These are phyloP conservation scores for Epichloe gansuensis DNA, from an alignment of 2,329 filamentous ascomycete genomes.

Conservation along the genomic window DNA sequence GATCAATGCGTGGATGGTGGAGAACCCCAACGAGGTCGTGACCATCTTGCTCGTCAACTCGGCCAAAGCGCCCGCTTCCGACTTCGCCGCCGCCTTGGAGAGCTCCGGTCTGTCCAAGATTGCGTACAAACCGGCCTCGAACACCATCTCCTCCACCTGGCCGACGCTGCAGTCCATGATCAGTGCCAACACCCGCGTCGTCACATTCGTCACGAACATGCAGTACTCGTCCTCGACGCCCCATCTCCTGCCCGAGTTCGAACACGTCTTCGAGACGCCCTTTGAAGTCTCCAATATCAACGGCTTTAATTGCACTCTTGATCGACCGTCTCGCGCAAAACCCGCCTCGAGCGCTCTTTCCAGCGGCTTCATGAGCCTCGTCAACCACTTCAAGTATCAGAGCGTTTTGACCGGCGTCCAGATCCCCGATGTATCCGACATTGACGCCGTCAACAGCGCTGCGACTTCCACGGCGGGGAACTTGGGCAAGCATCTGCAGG, in stretches of 20 bases:
- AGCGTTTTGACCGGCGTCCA: constrained; percentile 40
- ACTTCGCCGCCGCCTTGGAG: constrained; percentile 43
- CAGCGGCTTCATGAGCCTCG: constrained; percentile 52
- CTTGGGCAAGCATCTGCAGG: constrained; percentile 39
- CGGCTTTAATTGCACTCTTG: constrained; percentile 61
- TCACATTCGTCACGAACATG: constrained; percentile 55
- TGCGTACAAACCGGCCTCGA: constrained; percentile 43
- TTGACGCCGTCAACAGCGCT: constrained; percentile 54
- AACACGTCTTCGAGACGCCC: constrained; percentile 59
- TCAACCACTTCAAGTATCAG: constrained; percentile 72
- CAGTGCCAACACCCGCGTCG: constrained; percentile 47
- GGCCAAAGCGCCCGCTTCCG: constrained; percentile 41
- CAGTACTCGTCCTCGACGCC: constrained; percentile 30
- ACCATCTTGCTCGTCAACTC: constrained; percentile 64
- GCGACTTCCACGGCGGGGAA: constrained; percentile 39
- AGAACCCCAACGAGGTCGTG: constrained; percentile 61
- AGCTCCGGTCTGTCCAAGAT: constrained; percentile 47
- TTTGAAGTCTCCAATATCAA: constrained; percentile 50
- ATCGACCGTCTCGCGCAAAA: constrained; percentile 46
- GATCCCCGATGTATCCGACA: constrained; percentile 47
- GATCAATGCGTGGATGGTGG: constrained; percentile 58
- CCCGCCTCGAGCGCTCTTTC: constrained; percentile 40
- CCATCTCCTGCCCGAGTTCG: constrained; percentile 52
- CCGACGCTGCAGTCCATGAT: constrained; percentile 64
- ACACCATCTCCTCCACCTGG: constrained; percentile 40